Percentiles rank a stretch among this genome's conserved stretches.
Evolutionary conservation across 495 filamentous ascomycete genomes (phyloP).

Genomic region (Trichoderma reesei): DNA sequence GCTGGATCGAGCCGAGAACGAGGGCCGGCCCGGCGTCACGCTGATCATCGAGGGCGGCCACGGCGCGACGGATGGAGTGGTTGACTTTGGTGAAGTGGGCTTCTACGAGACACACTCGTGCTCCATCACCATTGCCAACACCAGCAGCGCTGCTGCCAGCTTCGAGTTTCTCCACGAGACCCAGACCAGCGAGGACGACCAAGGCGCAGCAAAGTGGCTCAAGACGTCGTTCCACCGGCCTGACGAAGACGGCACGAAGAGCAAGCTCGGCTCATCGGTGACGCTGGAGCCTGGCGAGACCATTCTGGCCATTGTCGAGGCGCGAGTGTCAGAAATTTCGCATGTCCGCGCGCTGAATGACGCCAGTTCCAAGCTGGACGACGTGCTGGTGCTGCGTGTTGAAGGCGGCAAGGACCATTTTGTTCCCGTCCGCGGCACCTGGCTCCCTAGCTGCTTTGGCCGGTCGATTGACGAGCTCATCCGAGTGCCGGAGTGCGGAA

Average conservation of each 20-base stretch:
- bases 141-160: constrained; percentile 64
- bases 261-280: constrained; percentile 38
- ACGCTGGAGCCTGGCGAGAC: constrained; percentile 77
- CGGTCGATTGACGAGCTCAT: constrained; percentile 76
- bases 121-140: constrained; percentile 80
- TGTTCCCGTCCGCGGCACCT: constrained; percentile 64
- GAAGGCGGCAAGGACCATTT: constrained; percentile 83
- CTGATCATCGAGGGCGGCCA: constrained; percentile 60
- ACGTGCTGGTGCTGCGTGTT: constrained; percentile 84
- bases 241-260: constrained; percentile 28
- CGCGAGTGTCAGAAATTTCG: constrained; percentile 50
- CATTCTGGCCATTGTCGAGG: constrained; percentile 53
- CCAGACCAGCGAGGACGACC: constrained; percentile 30
- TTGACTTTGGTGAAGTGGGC: constrained; percentile 67
- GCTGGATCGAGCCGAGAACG: constrained; percentile 87
- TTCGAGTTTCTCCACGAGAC: constrained; percentile 57
- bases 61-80: constrained; percentile 31
- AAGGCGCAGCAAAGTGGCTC: constrained; percentile 53
- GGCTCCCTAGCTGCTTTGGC: constrained; percentile 76
- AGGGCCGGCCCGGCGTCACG: constrained; percentile 73
- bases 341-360: constrained; percentile 67
- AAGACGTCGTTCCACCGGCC: constrained; percentile 48
- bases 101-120: constrained; percentile 56
- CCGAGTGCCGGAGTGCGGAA: constrained; percentile 69
- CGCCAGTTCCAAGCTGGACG: constrained; percentile 54